Percentiles rank a stretch among this genome's conserved stretches.
phyloP scores from a whole-genome alignment of 106 monocot genomes.

The Dactylorhiza incarnata region DNA sequence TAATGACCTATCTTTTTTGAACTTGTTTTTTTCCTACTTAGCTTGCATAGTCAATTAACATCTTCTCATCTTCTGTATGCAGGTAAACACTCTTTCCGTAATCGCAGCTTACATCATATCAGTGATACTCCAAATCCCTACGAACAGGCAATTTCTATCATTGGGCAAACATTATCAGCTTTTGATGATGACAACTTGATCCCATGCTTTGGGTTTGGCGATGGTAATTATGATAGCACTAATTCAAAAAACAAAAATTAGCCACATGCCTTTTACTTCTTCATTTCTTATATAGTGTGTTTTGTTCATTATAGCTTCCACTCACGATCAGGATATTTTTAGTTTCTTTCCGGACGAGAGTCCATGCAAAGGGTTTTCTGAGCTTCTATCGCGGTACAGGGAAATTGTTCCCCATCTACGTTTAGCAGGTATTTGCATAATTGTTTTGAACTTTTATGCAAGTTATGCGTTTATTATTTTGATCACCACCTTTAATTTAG shows the following conservation, averaged over 20 bases:
- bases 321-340: conserved; percentile 55
- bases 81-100: conserved; percentile 55
- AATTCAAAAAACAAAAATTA: too few species aligned
- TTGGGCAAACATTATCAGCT: conserved; percentile 53
- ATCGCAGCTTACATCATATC: conserved; percentile 55
- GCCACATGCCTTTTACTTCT: neutral
- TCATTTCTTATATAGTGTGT: neutral
- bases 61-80: conserved; percentile 10
- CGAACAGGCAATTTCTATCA: conserved; percentile 80
- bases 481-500: neutral
- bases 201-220: conserved; percentile 85
- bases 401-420: conserved; percentile 38
- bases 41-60: neutral
- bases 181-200: conserved; percentile 87
- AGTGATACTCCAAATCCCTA: conserved; percentile 55
- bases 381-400: conserved; percentile 35
- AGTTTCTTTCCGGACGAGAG: conserved; percentile 41
- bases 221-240: conserved; percentile 35
- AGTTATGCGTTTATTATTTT: neutral
- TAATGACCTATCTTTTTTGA: neutral
- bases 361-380: conserved; percentile 47
- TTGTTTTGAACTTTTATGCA: neutral
- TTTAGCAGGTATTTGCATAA: conserved; percentile 31
- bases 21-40: neutral
- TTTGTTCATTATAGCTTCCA: conserved; percentile 35